Conservation (phyloP, 352 stramenopile species). For the Phytophthora foliorum region DNA sequence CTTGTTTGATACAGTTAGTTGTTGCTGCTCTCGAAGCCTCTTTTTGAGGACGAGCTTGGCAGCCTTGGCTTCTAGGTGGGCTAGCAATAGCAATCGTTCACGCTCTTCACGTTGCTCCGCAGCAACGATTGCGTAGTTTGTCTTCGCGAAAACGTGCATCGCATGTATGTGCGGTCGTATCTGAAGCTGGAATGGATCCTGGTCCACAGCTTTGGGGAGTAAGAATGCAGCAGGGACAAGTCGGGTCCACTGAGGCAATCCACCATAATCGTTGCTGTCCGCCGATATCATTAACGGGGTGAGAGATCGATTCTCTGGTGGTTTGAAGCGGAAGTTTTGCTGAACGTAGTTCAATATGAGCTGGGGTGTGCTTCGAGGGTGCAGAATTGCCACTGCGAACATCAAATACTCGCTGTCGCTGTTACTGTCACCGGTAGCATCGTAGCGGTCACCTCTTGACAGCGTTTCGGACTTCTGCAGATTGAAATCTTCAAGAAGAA, state of each 20-base stretch:
- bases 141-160: slow-evolving; percentile 60
- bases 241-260: slow-evolving; percentile 25
- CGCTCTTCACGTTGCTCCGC: slow-evolving; percentile 62
- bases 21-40: slow-evolving; percentile 40
- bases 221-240: slow-evolving; percentile 41
- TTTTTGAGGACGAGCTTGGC: slow-evolving; percentile 57
- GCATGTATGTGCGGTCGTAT: slow-evolving; percentile 63
- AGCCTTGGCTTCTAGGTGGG: slow-evolving; percentile 66
- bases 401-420: slow-evolving; percentile 63
- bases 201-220: slow-evolving; percentile 53
- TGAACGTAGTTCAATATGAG: slow-evolving; percentile 75
- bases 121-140: slow-evolving; percentile 51
- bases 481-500: slow-evolving; percentile 79
- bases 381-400: slow-evolving; percentile 74
- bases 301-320: slow-evolving; percentile 33
- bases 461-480: slow-evolving; percentile 35
- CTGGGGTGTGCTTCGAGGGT: slow-evolving; percentile 58
- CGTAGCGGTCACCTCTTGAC: slow-evolving; percentile 4
- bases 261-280: slow-evolving; percentile 27
- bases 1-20: slow-evolving; percentile 54
- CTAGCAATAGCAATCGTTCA: slow-evolving; percentile 53
- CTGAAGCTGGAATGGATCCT: slow-evolving; percentile 66
- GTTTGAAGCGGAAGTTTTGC: slow-evolving; percentile 77
- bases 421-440: slow-evolving; percentile 4
- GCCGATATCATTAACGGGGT: slow-evolving; percentile 19